phyloP scores from a whole-genome alignment of 2,329 filamentous ascomycete genomes.

The Colletotrichum horii region DNA sequence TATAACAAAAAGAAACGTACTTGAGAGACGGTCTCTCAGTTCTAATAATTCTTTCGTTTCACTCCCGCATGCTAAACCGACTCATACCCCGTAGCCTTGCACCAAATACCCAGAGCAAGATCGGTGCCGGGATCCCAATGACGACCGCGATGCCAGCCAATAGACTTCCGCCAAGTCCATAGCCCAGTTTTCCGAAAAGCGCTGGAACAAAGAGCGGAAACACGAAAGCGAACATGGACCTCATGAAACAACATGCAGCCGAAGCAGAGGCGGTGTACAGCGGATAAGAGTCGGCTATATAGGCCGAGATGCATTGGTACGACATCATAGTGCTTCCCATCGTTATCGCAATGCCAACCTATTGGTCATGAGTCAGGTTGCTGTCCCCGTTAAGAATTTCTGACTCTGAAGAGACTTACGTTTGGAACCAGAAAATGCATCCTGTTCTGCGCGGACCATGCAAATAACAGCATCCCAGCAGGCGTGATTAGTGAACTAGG shows the following conservation, averaged over 20 bases:
- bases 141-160: conserved; percentile 43
- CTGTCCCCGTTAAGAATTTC: accelerated
- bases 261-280: conserved; percentile 52
- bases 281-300: conserved; percentile 50
- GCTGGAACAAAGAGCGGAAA: conserved; percentile 55
- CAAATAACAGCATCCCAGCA: conserved; percentile 44
- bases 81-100: conserved; percentile 31
- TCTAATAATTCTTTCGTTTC: no score
- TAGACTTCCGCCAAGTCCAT: conserved; percentile 43
- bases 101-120: conserved; percentile 47
- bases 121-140: conserved; percentile 37
- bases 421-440: conserved; percentile 58
- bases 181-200: conserved; percentile 39
- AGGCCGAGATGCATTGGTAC: conserved; percentile 25
- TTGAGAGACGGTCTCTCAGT: accelerated
- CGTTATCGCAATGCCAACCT: not conserved
- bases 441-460: conserved; percentile 45
- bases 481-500: conserved; percentile 51
- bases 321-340: conserved; percentile 6
- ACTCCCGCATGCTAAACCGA: not conserved
- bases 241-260: conserved; percentile 50
- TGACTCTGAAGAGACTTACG: not conserved
- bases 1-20: accelerated
- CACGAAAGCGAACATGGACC: conserved; percentile 49
- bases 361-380: not conserved